Evolutionary conservation across 768 basidiomycete species (phyloP).

Genomic region (Boletus pseudopeckii): DNA sequence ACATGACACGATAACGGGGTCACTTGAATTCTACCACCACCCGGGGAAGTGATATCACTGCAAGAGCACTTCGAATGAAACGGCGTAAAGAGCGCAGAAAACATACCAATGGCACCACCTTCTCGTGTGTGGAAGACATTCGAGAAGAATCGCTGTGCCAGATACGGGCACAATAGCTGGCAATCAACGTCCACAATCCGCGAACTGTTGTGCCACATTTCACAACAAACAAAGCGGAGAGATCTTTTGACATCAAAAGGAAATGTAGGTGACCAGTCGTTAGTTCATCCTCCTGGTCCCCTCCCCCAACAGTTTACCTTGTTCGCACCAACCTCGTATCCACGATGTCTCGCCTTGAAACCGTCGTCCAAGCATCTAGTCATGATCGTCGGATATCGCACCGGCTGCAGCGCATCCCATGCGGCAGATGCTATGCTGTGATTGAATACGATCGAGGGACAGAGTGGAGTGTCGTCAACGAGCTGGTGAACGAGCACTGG

Average conservation of each 20-base stretch:
- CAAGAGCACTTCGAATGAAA: conserved; percentile 22
- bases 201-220: conserved; percentile 20
- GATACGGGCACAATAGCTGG: conserved; percentile 21
- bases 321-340: conserved; percentile 3
- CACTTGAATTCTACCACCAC: conserved; percentile 7
- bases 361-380: conserved; percentile 2
- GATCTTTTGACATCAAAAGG: conserved; percentile 23
- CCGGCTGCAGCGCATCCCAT: conserved; percentile 18
- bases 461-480: conserved; percentile 25
- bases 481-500: conserved; percentile 29
- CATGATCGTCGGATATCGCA: conserved; percentile 12
- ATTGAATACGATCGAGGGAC: conserved; percentile 29
- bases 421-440: conserved; percentile 23
- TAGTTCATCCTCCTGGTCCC: conserved; percentile 1
- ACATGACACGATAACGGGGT: conserved; percentile 5
- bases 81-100: conserved; percentile 17
- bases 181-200: conserved; percentile 16
- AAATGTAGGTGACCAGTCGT: conserved; percentile 3
- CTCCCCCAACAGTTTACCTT: conserved; percentile 10
- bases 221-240: conserved; percentile 32
- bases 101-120: conserved; percentile 21
- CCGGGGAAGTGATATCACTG: conserved; percentile 11
- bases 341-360: conserved; percentile 20
- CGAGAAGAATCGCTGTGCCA: conserved; percentile 18
- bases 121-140: conserved; percentile 20